Percentiles rank a stretch among this genome's conserved stretches.
These are phyloP conservation scores for Galerina sulciceps DNA, from an alignment of 768 basidiomycete species.

Conservation along the genomic window DNA sequence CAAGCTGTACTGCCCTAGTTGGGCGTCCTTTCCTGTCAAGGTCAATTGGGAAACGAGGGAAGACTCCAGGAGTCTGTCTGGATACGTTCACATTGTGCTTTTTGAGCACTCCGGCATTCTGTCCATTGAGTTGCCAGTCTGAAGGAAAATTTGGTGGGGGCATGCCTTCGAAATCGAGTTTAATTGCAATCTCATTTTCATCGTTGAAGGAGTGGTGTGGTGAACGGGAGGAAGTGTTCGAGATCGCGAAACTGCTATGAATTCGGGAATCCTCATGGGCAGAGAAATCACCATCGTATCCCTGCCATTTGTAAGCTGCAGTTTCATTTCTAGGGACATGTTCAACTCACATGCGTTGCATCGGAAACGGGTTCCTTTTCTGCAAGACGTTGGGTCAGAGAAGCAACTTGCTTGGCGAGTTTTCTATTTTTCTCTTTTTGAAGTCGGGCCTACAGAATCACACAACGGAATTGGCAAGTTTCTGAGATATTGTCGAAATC, in stretches of 20 bases:
- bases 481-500: not conserved
- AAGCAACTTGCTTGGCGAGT: slow-evolving; percentile 22
- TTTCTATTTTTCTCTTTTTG: slow-evolving; percentile 28
- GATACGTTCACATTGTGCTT: slow-evolving; percentile 22
- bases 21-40: slow-evolving; percentile 43
- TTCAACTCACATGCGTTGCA: slow-evolving; percentile 11
- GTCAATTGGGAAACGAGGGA: slow-evolving; percentile 34
- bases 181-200: slow-evolving; percentile 20
- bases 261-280: slow-evolving; percentile 21
- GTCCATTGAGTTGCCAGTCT: slow-evolving; percentile 34
- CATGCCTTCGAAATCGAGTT: slow-evolving; percentile 43
- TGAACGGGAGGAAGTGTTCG: slow-evolving; percentile 10
- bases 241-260: slow-evolving; percentile 13
- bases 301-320: slow-evolving; percentile 11
- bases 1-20: slow-evolving; percentile 37
- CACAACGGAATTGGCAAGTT: not conserved
- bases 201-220: slow-evolving; percentile 7
- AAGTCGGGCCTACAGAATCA: slow-evolving; percentile 18
- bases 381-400: slow-evolving; percentile 19
- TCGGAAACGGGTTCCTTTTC: slow-evolving; percentile 21
- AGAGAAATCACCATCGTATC: slow-evolving; percentile 30
- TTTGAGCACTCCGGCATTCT: slow-evolving; percentile 21
- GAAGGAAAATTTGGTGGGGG: slow-evolving; percentile 42
- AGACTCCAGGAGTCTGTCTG: slow-evolving; percentile 14
- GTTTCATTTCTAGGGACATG: not conserved